These are phyloP conservation scores for Aegilops longissima DNA, from an alignment of 176 grass and related monocot species.

Conservation along the genomic window DNA sequence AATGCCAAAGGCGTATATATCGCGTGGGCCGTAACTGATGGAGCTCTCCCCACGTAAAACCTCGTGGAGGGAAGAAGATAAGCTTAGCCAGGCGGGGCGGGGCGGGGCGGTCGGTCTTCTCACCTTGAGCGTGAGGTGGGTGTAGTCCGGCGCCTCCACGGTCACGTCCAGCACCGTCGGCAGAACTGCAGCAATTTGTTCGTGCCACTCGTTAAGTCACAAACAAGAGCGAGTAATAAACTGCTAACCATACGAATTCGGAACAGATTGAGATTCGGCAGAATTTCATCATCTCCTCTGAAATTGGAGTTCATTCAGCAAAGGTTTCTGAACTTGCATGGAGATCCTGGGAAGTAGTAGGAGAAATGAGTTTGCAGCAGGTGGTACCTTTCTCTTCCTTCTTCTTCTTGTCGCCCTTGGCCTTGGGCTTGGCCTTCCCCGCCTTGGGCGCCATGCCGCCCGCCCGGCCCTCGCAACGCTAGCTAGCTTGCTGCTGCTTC, in stretches of 20 bases:
- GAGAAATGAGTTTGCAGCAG: background rate
- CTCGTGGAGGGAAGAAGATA: background rate
- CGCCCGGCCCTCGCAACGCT: background rate
- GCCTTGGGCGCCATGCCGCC: slow-evolving; percentile 83
- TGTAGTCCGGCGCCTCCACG: slow-evolving; percentile 83
- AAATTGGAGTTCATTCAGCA: background rate
- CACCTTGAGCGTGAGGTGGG: slow-evolving; percentile 89
- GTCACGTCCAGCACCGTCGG: slow-evolving; percentile 78
- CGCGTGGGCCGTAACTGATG: background rate
- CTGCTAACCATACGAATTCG: background rate
- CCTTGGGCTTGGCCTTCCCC: slow-evolving; percentile 79
- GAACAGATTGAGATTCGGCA: background rate
- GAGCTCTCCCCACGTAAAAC: background rate
- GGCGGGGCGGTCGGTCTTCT: background rate
- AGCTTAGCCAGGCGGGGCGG: background rate
- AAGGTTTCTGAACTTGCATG: background rate
- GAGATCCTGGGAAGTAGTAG: no score
- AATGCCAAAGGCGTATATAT: background rate
- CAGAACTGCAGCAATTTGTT: slow-evolving; percentile 53
- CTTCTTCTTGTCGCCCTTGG: slow-evolving; percentile 96
- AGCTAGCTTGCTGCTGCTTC: background rate
- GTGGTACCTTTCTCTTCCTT: slow-evolving; percentile 87
- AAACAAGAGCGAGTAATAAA: no score
- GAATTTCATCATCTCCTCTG: background rate
- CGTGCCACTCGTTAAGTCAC: no score